A percentile compares a stretch with the other conserved stretches of the same genome.
Evolutionary conservation across 768 basidiomycete genomes (phyloP).

Genomic region (Gymnopilus dilepis): DNA sequence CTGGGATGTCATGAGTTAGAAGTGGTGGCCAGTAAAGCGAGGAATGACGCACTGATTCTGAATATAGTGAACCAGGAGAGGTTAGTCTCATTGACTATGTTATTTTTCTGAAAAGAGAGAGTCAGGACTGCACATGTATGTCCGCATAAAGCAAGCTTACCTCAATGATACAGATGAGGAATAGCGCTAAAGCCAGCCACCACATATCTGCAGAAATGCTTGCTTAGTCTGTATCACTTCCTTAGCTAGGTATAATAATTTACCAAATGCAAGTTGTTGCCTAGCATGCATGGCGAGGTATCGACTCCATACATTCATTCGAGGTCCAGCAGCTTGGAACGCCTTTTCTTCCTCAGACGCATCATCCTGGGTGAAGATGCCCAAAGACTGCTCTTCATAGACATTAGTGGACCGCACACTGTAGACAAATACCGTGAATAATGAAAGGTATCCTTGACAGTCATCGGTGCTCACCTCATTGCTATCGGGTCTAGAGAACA

Average conservation of each 20-base stretch:
- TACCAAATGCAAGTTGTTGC: constrained; percentile 90
- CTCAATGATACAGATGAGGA: constrained; percentile 93
- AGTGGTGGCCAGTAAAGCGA: background rate
- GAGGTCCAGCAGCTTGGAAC: constrained; percentile 48
- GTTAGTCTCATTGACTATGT: constrained; percentile 57
- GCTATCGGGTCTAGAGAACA: constrained; percentile 69
- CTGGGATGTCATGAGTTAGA: constrained; percentile 37
- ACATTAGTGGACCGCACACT: constrained; percentile 93
- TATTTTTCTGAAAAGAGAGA: constrained; percentile 49
- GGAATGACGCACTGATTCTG: constrained; percentile 59
- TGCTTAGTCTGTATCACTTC: too few species aligned
- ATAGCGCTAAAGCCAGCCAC: constrained; percentile 89
- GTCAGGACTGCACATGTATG: constrained; percentile 4
- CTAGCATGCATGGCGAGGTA: constrained; percentile 85
- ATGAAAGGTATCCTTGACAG: too few species aligned
- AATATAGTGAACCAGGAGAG: constrained; percentile 86
- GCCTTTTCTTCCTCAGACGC: constrained; percentile 49
- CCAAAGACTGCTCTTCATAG: constrained; percentile 93
- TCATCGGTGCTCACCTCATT: constrained; percentile 72
- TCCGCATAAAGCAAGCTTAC: constrained; percentile 43
- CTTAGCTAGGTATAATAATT: too few species aligned
- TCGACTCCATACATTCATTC: constrained; percentile 72
- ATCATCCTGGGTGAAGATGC: constrained; percentile 65
- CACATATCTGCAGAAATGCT: constrained; percentile 77
- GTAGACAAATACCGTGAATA: background rate